Percentiles rank a stretch among this genome's conserved stretches.
These are phyloP conservation scores for Candida labiduridarum DNA, from an alignment of 1,139 yeast species.

Conservation along the genomic window DNA sequence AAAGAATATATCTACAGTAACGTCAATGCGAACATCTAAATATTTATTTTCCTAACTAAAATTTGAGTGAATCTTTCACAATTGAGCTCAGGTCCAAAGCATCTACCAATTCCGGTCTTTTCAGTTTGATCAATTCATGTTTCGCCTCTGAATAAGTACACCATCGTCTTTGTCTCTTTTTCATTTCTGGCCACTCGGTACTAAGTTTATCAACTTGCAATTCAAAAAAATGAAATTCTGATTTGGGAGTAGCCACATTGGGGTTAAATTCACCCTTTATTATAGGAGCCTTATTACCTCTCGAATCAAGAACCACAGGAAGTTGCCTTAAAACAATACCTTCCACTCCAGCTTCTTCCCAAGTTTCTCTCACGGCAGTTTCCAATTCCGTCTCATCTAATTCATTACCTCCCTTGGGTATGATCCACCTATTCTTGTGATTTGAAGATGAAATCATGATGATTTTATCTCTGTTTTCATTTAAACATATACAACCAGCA, in stretches of 20 bases:
- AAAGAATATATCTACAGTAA: neutral
- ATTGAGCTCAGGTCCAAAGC: slow-evolving; percentile 63
- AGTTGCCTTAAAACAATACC: slow-evolving; percentile 59
- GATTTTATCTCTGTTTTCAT: slow-evolving; percentile 57
- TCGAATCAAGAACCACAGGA: slow-evolving; percentile 67
- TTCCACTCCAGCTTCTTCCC: slow-evolving; percentile 96
- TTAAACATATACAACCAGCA: slow-evolving; percentile 86
- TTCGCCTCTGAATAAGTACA: slow-evolving; percentile 73
- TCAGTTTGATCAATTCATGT: slow-evolving; percentile 57
- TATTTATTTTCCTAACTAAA: slow-evolving; percentile 1
- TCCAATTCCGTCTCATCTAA: slow-evolving; percentile 66
- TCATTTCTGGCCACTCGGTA: slow-evolving; percentile 73
- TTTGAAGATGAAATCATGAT: slow-evolving; percentile 77
- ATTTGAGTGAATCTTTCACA: slow-evolving; percentile 29
- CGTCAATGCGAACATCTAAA: neutral
- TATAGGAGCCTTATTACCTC: slow-evolving; percentile 65
- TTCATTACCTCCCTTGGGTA: slow-evolving; percentile 97
- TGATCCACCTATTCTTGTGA: slow-evolving; percentile 71
- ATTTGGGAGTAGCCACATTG: slow-evolving; percentile 52
- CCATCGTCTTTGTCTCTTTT: slow-evolving; percentile 70
- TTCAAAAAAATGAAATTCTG: slow-evolving; percentile 86
- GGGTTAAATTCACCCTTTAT: slow-evolving; percentile 47
- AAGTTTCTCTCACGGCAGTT: slow-evolving; percentile 84
- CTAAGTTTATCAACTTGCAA: slow-evolving; percentile 60
- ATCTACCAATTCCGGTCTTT: slow-evolving; percentile 68